A percentile compares a stretch with the other conserved stretches of the same genome.
Conservation (phyloP, 768 basidiomycete genomes). For the Lactifluus volemus region DNA sequence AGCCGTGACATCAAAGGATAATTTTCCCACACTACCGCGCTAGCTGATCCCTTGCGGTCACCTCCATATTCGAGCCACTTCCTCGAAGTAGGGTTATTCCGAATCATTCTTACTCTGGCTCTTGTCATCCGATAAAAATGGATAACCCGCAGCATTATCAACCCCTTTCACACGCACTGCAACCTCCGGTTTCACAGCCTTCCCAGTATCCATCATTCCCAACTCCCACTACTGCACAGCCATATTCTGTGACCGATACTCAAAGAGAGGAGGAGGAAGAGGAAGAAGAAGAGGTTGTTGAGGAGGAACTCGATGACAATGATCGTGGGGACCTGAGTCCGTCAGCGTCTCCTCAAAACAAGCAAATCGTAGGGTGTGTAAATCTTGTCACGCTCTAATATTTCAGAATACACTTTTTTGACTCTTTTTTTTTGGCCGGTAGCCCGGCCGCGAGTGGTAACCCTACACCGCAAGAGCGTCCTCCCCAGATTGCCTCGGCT, state of each 20-base stretch:
- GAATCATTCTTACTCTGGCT: conserved; percentile 9
- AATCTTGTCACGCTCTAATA: conserved; percentile 18
- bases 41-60: conserved; percentile 8
- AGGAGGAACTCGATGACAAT: conserved; percentile 48
- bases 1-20: conserved; percentile 9
- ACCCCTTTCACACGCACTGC: conserved; percentile 69
- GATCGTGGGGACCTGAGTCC: conserved; percentile 27
- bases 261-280: conserved; percentile 56
- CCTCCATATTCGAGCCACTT: conserved; percentile 12
- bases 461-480: conserved; percentile 2
- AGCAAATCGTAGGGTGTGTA: conserved; percentile 25
- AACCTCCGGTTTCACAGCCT: conserved; percentile 38
- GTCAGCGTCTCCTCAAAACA: conserved; percentile 25
- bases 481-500: conserved; percentile 5
- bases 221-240: conserved; percentile 16
- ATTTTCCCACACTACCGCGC: conserved; percentile 17
- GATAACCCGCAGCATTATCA: conserved; percentile 76
- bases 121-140: conserved; percentile 29
- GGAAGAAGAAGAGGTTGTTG: conserved; percentile 67
- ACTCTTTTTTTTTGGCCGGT: conserved; percentile 13
- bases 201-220: conserved; percentile 21
- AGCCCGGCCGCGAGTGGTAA: conserved; percentile 23
- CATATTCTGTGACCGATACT: conserved; percentile 23
- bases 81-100: conserved; percentile 10
- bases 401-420: conserved; percentile 14